These are phyloP conservation scores for Lolium perenne DNA, from an alignment of 176 grass and related monocot genomes.

Conservation along the genomic window DNA sequence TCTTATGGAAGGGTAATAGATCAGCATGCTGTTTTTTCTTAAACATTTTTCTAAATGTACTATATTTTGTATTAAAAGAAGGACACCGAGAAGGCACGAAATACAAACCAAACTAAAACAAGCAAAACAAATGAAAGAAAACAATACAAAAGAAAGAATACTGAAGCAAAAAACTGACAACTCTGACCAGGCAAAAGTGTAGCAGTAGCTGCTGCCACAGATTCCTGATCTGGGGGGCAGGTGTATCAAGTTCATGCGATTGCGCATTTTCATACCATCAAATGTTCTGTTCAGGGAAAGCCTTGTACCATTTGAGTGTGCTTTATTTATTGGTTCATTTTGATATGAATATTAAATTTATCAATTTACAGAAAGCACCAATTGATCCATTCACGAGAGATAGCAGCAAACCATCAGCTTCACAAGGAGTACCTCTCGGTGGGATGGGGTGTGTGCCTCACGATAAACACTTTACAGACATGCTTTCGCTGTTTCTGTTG, in stretches of 20 bases:
- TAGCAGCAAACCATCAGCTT: conserved; percentile 74
- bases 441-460: conserved; percentile 82
- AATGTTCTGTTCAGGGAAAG: conserved; percentile 27
- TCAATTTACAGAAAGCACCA: conserved; percentile 83
- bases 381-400: conserved; percentile 98
- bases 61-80: neutral
- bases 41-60: neutral
- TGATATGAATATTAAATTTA: conserved; percentile 57
- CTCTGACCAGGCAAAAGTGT: conserved; percentile 11
- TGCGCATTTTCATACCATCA: conserved; percentile 36
- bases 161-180: neutral
- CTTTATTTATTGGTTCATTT: conserved; percentile 32
- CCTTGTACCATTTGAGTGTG: conserved; percentile 10
- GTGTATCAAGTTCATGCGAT: conserved; percentile 8
- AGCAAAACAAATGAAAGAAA: neutral
- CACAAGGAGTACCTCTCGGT: conserved; percentile 93
- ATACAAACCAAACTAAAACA: neutral
- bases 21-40: neutral
- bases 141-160: neutral
- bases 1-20: conserved; percentile 89
- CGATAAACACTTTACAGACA: conserved; percentile 28
- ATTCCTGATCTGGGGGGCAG: neutral
- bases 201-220: neutral
- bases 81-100: neutral
- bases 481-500: conserved; percentile 19